Evolutionary conservation across 768 basidiomycete species (phyloP).

Genomic region (Hortiboletus campestris): DNA sequence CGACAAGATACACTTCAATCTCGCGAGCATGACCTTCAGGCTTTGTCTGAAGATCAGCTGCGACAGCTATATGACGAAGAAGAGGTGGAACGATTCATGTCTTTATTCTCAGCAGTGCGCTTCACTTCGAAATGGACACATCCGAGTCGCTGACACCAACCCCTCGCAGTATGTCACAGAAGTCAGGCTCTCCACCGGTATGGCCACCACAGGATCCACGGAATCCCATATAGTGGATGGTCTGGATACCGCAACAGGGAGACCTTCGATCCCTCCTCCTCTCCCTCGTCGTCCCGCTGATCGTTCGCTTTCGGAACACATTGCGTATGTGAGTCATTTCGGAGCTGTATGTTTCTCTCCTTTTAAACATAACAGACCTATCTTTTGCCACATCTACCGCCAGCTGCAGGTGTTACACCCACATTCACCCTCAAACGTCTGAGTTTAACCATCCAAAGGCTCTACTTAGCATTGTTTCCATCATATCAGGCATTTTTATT

Average conservation of each 20-base stretch:
- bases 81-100: constrained; percentile 59
- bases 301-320: constrained; percentile 26
- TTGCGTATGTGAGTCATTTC: constrained; percentile 24
- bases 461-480: constrained; percentile 54
- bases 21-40: constrained; percentile 16
- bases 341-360: constrained; percentile 3
- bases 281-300: constrained; percentile 9
- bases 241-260: not conserved
- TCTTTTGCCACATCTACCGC: constrained; percentile 49
- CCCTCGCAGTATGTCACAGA: constrained; percentile 56
- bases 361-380: constrained; percentile 32
- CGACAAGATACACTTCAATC: not conserved
- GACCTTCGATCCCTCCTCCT: not conserved
- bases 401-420: constrained; percentile 36
- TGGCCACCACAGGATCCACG: constrained; percentile 27
- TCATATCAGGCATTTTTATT: constrained; percentile 46
- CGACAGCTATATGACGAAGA: constrained; percentile 61
- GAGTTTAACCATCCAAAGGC: constrained; percentile 48
- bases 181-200: constrained; percentile 38
- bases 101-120: constrained; percentile 59
- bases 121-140: not conserved
- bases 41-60: constrained; percentile 51
- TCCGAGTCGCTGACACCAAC: not conserved
- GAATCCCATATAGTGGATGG: not conserved
- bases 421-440: constrained; percentile 56